Evolutionary conservation across 805 yeast species (phyloP), one percentile per base, ranked within the genome.

Genomic region (Lachancea sp.): DNA sequence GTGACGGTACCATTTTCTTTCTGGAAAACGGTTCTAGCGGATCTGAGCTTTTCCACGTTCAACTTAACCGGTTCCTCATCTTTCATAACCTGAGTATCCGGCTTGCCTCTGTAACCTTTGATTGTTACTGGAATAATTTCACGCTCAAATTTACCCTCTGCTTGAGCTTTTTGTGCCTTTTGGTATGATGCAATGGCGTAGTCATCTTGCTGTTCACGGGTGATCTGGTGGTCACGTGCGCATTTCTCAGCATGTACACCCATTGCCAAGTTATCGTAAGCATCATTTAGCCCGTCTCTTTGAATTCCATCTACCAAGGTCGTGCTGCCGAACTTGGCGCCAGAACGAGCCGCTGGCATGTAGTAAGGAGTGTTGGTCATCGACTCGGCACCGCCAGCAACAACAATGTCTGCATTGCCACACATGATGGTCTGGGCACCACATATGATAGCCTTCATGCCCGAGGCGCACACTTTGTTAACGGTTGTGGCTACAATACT

Each of bases 221-320:
- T 57, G 51, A 90, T 61, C 15, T 62, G 62, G 68, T 86, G 79
- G 60, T 88, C 95, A 40, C 69, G 70, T 32, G 97, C 97, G 70
- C 96, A 88, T 64, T 88, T 88, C 69, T 92, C 99, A 50, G 96
- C 98, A 51, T 92, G 88, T 43, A 84, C 84, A 62, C 98, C 98
- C 99, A 92, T 92, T 49, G 95, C 84, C 51, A 72, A 65, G 50
- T 80, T 78, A 53, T 82, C 85, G 68, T 88, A 92, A 25, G 92
- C 97, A 65, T 92, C 98, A 61, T 78, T 73, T 54, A 92, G 72
- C 55, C 98, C 99, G 66, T 92, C 99, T 60, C 80, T 80, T 64
- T 82, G 84, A 45, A 92, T 67, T 58, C 96, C 97, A 61, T 92
- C 99, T 35, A 89, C 78, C 48, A 90, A 53, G 17, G 71, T 52